Evolutionary conservation across 2,329 filamentous ascomycete genomes (phyloP).

Genomic region (Chalara sp.): DNA sequence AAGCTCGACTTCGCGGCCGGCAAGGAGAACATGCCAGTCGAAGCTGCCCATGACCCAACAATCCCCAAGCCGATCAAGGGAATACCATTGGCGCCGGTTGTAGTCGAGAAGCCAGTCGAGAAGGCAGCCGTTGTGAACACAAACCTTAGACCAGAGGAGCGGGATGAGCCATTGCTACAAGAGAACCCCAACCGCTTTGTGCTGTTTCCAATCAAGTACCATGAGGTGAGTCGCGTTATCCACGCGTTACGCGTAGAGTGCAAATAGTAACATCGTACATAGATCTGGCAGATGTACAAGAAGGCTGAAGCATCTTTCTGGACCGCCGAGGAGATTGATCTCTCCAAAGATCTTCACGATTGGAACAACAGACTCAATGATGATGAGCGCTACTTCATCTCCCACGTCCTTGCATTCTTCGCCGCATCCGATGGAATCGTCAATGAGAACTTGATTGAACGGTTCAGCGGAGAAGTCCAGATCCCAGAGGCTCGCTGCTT

Average conservation of each 20-base stretch:
- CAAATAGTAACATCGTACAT: conserved; percentile 19
- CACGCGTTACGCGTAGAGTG: conserved; percentile 63
- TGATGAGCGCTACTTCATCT: conserved; percentile 97
- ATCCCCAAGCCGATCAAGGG: conserved; percentile 34
- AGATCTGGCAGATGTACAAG: conserved; percentile 99
- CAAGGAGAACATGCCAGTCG: conserved; percentile 72
- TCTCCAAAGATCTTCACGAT: conserved; percentile 97
- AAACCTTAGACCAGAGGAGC: conserved; percentile 59
- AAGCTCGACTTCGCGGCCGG: conserved; percentile 73
- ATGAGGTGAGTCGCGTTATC: conserved; percentile 67
- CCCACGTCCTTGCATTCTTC: conserved; percentile 98
- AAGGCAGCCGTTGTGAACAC: conserved; percentile 38
- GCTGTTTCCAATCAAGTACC: conserved; percentile 98
- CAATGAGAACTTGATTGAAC: conserved; percentile 98
- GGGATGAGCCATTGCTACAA: conserved; percentile 82
- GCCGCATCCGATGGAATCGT: conserved; percentile 98
- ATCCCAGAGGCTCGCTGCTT: conserved; percentile 98
- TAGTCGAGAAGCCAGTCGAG: conserved; percentile 37
- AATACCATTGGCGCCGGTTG: conserved; percentile 49
- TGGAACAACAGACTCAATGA: conserved; percentile 98
- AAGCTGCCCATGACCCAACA: conserved; percentile 30
- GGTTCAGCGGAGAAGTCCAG: conserved; percentile 95
- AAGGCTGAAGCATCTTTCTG: conserved; percentile 99
- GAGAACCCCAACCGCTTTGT: conserved; percentile 97
- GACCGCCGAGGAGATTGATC: conserved; percentile 98